Evolutionary conservation across 345 rosid species (phyloP).

Genomic region (Eucalyptus curtisii): DNA sequence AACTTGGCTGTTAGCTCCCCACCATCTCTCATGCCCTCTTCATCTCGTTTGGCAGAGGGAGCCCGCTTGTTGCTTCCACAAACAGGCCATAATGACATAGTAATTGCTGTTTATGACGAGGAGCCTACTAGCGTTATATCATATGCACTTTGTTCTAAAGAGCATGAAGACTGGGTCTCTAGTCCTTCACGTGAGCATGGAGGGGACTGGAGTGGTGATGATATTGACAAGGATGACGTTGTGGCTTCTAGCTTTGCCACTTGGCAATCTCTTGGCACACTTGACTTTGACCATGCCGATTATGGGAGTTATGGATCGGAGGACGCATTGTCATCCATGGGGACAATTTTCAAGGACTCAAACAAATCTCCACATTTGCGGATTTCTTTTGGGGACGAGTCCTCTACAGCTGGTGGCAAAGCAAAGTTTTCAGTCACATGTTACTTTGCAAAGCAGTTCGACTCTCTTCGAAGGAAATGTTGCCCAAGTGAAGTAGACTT

Average conservation of each 20-base stretch:
- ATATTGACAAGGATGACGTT: constrained; percentile 16
- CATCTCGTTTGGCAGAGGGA: constrained; percentile 58
- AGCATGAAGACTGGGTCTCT: constrained; percentile 63
- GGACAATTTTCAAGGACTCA: constrained; percentile 28
- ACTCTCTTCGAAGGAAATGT: constrained; percentile 65
- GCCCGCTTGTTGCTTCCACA: constrained; percentile 68
- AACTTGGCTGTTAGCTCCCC: constrained; percentile 35
- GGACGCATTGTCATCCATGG: constrained; percentile 26
- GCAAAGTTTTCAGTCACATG: constrained; percentile 82
- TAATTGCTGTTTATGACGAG: constrained; percentile 77
- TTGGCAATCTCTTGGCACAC: constrained; percentile 56
- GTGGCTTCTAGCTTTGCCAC: constrained; percentile 31
- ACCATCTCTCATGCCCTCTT: constrained; percentile 46
- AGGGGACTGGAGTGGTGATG: constrained; percentile 21
- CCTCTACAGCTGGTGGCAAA: constrained; percentile 47
- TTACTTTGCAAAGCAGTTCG: constrained; percentile 82
- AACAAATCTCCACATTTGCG: constrained; percentile 70
- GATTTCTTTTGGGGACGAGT: constrained; percentile 54
- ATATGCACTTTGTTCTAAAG: constrained; percentile 77
- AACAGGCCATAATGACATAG: constrained; percentile 38
- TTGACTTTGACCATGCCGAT: constrained; percentile 48
- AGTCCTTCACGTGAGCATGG: constrained; percentile 27
- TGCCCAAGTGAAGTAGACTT: constrained; percentile 78
- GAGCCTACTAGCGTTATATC: constrained; percentile 90
- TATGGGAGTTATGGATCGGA: constrained; percentile 46